Evolutionary conservation across 805 yeast species (phyloP), one percentile per base, ranked within the genome.

Genomic region (Kockiozyma suomiensis): DNA sequence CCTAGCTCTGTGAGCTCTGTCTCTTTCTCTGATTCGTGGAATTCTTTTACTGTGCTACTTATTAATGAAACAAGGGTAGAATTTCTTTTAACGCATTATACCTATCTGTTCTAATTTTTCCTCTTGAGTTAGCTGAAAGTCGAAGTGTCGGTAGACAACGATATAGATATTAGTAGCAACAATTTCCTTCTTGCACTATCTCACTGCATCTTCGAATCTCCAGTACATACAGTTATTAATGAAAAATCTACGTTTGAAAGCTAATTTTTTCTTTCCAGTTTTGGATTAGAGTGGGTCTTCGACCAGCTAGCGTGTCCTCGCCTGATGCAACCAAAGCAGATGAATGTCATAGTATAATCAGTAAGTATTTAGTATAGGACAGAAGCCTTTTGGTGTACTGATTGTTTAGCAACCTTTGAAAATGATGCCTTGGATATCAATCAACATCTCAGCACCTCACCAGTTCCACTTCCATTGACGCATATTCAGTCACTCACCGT

Each of bases 271-370:
- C 30, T 13, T 25, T 21, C 21, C 19, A 56, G 59, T 56, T 56
- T 23, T 56, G 59, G 59, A 50, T 19, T 6, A 19, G 21, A 12
- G 59, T 56, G 13, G 54, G 55, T 6, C 38, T 56, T 33, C 37
- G 25, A 35, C 54, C 59, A 10, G 17, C 32, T 10, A 13, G 17
- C 2, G 43, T 49, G 12, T 8, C n/a, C 13, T 15, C 33, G 12
- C 35, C 43, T 12, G n/a, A 23, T 26, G 35, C 23, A 6, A 13
- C 13, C 32, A 4, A 35, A n/a, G 33, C 4, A 32, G 33, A 23
- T 13, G 13, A 23, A 1, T n/a, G 32, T 12, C 35, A 37, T 21
- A 38, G 7, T 23, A 37, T 49, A 7, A 23, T 19, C 8, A 37
- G 53, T 38, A 37, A 25, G 53, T 49, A 15, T 23, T 38, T 19